Base-by-base conservation (phyloP, 768 basidiomycete genomes). In the Collybiopsis luxurians region DNA sequence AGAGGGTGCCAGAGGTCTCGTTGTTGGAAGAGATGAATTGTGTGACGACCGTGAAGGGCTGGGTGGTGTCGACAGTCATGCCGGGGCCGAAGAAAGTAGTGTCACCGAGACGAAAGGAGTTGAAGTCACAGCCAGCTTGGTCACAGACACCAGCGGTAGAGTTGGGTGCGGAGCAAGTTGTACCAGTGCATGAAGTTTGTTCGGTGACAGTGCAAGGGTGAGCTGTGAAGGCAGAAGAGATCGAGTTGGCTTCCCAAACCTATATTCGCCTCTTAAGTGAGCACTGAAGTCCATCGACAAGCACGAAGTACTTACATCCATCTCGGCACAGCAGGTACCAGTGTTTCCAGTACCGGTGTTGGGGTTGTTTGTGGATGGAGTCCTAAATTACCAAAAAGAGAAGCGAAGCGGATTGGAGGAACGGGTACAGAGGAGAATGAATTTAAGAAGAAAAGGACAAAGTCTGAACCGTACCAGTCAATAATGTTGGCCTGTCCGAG, bases 71-170 rank as follows among this genome's bases (percentile, higher is more conserved):
- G 66, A 77, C 68, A 55, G 70, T 75, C 61, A 59, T 58, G 47
- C 72, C 70, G 7, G 64, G 60, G 23, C 76, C 76, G 59, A 69
- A 70, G 73, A 76, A 78, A 34, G 63, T 47, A 13, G 60, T 61
- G 68, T 75, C 64, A 47, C 77, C 77, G 71, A 75, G 69, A 63
- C 77, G 75, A 67, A 64, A 78, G 10, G 77, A 74, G 73, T 77
- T 78, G 73, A 75, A 77, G 63, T 77, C 77, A 66, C 76, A 78
- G 50, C 76, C 76, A 60, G 72, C 74, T 52, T 65, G 63, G 63
- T 78, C 76, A 65, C 76, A 78, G 45, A 73, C 63, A 53, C 71
- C 70, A 59, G 60, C 38, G 15, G 56, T 57, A 21, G 64, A 60
- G 62, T 60, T 63, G 30, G 39, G 44, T 51, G 58, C 61, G 43